Conservation (phyloP, 2,329 filamentous ascomycete species). For the Trichocomaceae sp. region DNA sequence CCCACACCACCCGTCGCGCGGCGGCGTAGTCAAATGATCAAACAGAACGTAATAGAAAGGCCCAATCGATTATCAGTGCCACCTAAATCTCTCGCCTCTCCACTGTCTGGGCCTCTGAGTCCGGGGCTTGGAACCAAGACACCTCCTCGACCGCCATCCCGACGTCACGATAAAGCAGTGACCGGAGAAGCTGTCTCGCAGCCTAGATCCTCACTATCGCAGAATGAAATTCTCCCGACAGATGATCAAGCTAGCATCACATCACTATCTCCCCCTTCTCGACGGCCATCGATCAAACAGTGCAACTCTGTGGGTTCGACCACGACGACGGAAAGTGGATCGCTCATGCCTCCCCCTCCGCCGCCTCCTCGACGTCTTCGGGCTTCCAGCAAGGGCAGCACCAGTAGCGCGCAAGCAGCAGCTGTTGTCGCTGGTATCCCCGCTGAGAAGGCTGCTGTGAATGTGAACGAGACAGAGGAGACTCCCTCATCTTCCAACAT, state of each 20-base stretch:
- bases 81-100: conserved; percentile 42
- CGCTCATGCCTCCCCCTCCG: conserved; percentile 36
- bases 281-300: conserved; percentile 25
- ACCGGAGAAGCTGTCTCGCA: conserved; percentile 14
- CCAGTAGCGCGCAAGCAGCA: conserved; percentile 19
- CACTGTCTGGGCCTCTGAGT: conserved; percentile 25
- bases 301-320: conserved; percentile 19
- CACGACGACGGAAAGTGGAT: conserved; percentile 15
- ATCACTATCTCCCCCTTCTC: conserved; percentile 17
- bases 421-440: conserved; percentile 14
- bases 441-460: conserved; percentile 17
- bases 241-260: conserved; percentile 18
- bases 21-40: conserved; percentile 42
- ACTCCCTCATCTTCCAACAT: conserved; percentile 35
- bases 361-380: conserved; percentile 44
- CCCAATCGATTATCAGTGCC: conserved; percentile 30
- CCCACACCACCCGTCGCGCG: conserved; percentile 45
- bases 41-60: conserved; percentile 27
- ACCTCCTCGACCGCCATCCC: conserved; percentile 52
- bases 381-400: conserved; percentile 36
- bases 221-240: conserved; percentile 1
- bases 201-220: conserved; percentile 7
- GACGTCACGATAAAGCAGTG: conserved; percentile 29
- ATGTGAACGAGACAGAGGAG: conserved; percentile 21
- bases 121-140: conserved; percentile 26